Evolutionary conservation across 2,329 filamentous ascomycete species (phyloP).

Genomic region (Ascochyta koolunga): DNA sequence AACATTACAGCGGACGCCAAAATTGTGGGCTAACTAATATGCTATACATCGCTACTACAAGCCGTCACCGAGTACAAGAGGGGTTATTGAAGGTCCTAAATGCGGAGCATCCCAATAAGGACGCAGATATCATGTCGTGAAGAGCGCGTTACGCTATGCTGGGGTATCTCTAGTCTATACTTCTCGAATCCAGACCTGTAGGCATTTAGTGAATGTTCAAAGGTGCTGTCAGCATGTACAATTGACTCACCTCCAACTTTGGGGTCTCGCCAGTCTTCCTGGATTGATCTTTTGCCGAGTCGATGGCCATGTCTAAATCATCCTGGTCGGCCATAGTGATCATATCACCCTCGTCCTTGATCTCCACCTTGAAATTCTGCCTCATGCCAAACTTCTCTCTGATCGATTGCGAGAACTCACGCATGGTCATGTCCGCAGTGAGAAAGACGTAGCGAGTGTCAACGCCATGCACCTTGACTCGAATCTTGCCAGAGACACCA

Average conservation of each 20-base stretch:
- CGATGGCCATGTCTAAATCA: slow-evolving; percentile 87
- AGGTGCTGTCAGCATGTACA: not conserved
- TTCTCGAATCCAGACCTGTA: slow-evolving; percentile 55
- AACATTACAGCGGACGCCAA: slow-evolving; percentile 37
- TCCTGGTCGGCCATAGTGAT: slow-evolving; percentile 97
- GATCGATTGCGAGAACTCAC: slow-evolving; percentile 78
- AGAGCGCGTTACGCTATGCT: slow-evolving; percentile 32
- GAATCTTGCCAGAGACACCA: slow-evolving; percentile 68
- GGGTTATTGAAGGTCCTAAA: slow-evolving; percentile 19
- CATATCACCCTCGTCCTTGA: slow-evolving; percentile 90
- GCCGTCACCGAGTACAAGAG: slow-evolving; percentile 12
- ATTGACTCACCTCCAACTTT: slow-evolving; percentile 86
- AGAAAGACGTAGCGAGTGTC: slow-evolving; percentile 96
- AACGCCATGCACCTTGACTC: slow-evolving; percentile 85
- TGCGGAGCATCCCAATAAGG: slow-evolving; percentile 12
- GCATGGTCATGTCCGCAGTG: slow-evolving; percentile 72
- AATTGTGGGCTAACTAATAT: slow-evolving; percentile 15
- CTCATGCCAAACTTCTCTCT: slow-evolving; percentile 84
- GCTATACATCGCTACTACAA: slow-evolving; percentile 20
- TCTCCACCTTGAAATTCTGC: slow-evolving; percentile 84
- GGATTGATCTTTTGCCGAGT: slow-evolving; percentile 70
- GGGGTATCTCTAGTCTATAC: slow-evolving; percentile 51
- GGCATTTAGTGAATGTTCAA: slow-evolving; percentile 32
- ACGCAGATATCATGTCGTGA: slow-evolving; percentile 29
- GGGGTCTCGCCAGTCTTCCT: slow-evolving; percentile 82